Percentiles rank a stretch among this genome's conserved stretches.
These are phyloP conservation scores for Theileria equi DNA, from an alignment of 169 alveolate genomes.

Conservation along the genomic window DNA sequence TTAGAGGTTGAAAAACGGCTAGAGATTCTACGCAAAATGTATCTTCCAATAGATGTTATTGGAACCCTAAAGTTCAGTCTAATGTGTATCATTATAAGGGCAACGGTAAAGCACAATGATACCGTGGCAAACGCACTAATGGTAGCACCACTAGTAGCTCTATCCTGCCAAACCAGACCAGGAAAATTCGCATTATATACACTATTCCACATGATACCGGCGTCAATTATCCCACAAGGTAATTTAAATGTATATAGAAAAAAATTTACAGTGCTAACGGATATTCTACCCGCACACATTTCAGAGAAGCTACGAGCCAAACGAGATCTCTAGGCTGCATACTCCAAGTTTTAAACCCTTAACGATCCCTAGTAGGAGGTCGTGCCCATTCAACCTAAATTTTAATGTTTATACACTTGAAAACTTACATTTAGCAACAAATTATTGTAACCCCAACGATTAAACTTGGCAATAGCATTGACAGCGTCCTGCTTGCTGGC, in stretches of 20 bases:
- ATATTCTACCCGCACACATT: constrained; percentile 32
- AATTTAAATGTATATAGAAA: background rate
- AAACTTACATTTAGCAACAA: constrained; percentile 79
- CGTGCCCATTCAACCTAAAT: constrained; percentile 83
- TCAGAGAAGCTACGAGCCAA: constrained; percentile 6
- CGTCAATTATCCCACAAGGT: constrained; percentile 39
- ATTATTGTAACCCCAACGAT: constrained; percentile 86
- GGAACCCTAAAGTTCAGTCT: constrained; percentile 16
- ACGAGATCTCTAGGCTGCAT: background rate
- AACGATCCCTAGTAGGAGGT: constrained; percentile 74
- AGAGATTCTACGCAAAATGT: background rate
- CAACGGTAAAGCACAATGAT: constrained; percentile 12
- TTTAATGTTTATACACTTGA: background rate
- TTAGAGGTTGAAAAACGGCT: constrained; percentile 3
- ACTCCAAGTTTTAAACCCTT: background rate
- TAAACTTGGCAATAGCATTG: constrained; percentile 81
- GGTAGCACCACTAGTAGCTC: constrained; percentile 17
- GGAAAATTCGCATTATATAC: constrained; percentile 12
- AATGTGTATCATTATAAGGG: constrained; percentile 32
- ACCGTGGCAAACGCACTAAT: constrained; percentile 5
- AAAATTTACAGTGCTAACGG: constrained; percentile 23
- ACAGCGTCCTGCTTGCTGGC: constrained; percentile 83
- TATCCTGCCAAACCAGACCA: constrained; percentile 23
- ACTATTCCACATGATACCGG: constrained; percentile 48
- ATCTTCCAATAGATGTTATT: constrained; percentile 38